phyloP scores from a whole-genome alignment of 805 yeast species.

The Isabelozyma heimii region DNA sequence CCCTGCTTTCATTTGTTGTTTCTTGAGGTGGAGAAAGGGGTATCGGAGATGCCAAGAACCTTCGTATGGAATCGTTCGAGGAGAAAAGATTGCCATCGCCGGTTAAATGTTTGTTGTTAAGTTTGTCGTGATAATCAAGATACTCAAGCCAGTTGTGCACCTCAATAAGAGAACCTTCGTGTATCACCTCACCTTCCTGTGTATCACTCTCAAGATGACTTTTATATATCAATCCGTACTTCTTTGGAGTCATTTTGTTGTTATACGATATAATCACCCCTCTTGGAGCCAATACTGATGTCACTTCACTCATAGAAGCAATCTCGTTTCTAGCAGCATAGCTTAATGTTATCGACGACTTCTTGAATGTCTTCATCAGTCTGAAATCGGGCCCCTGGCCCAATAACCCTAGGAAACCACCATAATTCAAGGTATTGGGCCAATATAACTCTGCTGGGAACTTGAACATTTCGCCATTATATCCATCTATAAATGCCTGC shows the following conservation, averaged over 20 bases:
- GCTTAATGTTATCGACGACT: slow-evolving; percentile 23
- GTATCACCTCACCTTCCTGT: slow-evolving; percentile 4
- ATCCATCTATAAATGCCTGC: slow-evolving; percentile 23
- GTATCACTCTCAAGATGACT: background rate
- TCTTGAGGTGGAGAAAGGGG: background rate
- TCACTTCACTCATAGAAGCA: slow-evolving; percentile 15
- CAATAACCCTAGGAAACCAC: slow-evolving; percentile 34
- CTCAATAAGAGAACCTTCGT: slow-evolving; percentile 13
- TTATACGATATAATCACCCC: slow-evolving; percentile 30
- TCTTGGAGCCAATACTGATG: slow-evolving; percentile 13
- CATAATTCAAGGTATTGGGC: slow-evolving; percentile 34
- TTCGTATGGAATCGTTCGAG: background rate
- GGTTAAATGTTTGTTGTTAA: slow-evolving; percentile 13
- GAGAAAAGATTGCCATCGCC: background rate
- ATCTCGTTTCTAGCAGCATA: slow-evolving; percentile 3
- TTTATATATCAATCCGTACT: slow-evolving; percentile 9
- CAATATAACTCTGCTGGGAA: slow-evolving; percentile 25
- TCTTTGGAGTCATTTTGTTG: slow-evolving; percentile 22
- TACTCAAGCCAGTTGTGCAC: slow-evolving; percentile 32
- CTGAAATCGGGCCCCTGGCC: background rate
- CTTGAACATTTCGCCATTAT: slow-evolving; percentile 18
- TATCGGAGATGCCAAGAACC: background rate
- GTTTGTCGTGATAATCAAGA: slow-evolving; percentile 23
- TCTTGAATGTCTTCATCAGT: slow-evolving; percentile 16
- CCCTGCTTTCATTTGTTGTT: background rate